A percentile compares a stretch with the other conserved stretches of the same genome.
Conservation (phyloP, 495 filamentous ascomycete species). For the Neurospora sublineolata region DNA sequence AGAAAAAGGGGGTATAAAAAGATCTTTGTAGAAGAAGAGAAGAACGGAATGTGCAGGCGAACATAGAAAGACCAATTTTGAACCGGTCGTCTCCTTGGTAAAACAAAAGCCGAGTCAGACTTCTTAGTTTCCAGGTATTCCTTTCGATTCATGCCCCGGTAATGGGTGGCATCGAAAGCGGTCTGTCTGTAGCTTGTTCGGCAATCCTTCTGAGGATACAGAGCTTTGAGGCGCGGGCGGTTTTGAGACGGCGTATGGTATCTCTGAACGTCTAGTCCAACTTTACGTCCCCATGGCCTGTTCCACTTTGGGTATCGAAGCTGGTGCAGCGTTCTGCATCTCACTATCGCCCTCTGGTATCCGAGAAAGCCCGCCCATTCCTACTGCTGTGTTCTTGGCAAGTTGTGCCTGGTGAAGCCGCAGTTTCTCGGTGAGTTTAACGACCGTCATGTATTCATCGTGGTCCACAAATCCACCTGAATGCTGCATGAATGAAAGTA, state of each 20-base stretch:
- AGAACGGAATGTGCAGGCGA: slow-evolving; percentile 8
- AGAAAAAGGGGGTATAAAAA: slow-evolving; percentile 17
- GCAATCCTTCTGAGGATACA: not conserved
- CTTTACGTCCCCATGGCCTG: slow-evolving; percentile 10
- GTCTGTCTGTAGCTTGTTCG: not conserved
- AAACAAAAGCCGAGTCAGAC: not conserved
- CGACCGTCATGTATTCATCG: slow-evolving; percentile 72
- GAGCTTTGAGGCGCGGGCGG: not conserved
- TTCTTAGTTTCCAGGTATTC: not conserved
- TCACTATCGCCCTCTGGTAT: slow-evolving; percentile 53
- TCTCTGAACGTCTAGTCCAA: not conserved
- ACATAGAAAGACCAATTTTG: not conserved
- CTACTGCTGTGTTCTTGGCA: slow-evolving; percentile 34
- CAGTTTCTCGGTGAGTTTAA: slow-evolving; percentile 82
- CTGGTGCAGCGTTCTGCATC: slow-evolving; percentile 24
- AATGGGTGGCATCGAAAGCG: not conserved
- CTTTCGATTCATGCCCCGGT: not conserved
- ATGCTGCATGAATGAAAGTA: slow-evolving; percentile 74
- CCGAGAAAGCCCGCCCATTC: slow-evolving; percentile 54
- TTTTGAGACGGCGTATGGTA: not conserved
- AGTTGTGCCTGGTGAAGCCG: slow-evolving; percentile 51
- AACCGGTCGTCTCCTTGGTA: not conserved
- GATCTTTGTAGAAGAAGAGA: slow-evolving; percentile 1
- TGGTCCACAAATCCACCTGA: slow-evolving; percentile 60
- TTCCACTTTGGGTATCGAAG: slow-evolving; percentile 9